Conservation (phyloP, 345 rosid genomes). For the Heritiera fomes region DNA sequence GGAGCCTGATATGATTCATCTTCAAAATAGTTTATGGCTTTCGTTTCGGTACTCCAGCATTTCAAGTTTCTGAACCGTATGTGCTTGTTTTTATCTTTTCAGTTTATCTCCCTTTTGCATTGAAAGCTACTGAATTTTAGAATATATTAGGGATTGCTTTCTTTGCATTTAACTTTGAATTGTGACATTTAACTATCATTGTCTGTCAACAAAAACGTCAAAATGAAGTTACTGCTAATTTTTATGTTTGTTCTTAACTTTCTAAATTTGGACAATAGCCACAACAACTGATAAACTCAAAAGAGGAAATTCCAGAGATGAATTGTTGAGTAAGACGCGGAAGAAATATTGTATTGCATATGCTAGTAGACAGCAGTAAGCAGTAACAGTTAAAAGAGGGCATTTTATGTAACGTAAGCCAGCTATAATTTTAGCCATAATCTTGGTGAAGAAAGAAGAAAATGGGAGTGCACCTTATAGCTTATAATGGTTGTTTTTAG, state of each 20-base stretch:
- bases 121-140: not conserved
- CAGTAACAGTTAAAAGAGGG: too few relatives aligned
- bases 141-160: not conserved
- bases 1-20: constrained; percentile 52
- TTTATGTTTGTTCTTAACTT: not conserved
- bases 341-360: too few relatives aligned
- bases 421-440: too few relatives aligned
- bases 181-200: not conserved
- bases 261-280: too few relatives aligned
- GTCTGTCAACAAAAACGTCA: not conserved
- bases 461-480: too few relatives aligned
- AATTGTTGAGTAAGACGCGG: too few relatives aligned
- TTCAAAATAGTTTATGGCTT: not conserved
- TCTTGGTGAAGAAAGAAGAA: too few relatives aligned
- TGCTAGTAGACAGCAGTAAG: too few relatives aligned
- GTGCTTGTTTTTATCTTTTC: not conserved
- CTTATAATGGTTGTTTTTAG: too few relatives aligned
- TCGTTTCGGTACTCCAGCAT: not conserved
- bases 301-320: too few relatives aligned
- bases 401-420: too few relatives aligned
- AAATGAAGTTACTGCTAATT: not conserved
- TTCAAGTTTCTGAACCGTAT: not conserved
- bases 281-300: too few relatives aligned
- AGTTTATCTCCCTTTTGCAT: not conserved
- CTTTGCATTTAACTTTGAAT: not conserved